Conservation (phyloP, 345 rosid genomes). For the Arabis hirsuta region DNA sequence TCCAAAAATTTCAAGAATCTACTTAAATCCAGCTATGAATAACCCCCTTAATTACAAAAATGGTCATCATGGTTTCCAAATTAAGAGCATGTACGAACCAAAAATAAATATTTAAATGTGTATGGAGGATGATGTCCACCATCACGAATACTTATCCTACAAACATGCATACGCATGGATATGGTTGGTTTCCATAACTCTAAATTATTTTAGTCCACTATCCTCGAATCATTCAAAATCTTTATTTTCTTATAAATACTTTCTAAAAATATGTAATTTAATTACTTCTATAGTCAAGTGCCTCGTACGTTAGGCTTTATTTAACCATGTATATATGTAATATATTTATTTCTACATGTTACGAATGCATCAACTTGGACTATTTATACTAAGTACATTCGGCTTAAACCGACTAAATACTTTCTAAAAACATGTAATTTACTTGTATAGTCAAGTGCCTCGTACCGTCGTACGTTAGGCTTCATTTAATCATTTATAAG, state of each 20-base stretch:
- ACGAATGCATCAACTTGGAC: neutral
- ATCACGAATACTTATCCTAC: slow-evolving; percentile 28
- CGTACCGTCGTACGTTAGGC: slow-evolving; percentile 34
- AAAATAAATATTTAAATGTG: slow-evolving; percentile 11
- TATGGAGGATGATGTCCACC: slow-evolving; percentile 35
- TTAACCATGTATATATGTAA: too few species aligned
- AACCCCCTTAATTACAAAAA: neutral
- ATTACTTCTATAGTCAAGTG: slow-evolving; percentile 10
- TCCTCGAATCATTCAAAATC: slow-evolving; percentile 3
- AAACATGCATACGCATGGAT: slow-evolving; percentile 38
- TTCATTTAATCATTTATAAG: too few species aligned
- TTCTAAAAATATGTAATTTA: neutral
- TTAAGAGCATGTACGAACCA: slow-evolving; percentile 9
- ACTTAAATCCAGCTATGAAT: too few species aligned
- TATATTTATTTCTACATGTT: too few species aligned
- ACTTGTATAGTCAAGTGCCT: slow-evolving; percentile 22
- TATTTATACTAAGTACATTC: slow-evolving; percentile 5
- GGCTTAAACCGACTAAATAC: slow-evolving; percentile 8
- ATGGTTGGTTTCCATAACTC: slow-evolving; percentile 25
- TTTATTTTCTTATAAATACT: neutral
- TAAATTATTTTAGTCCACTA: slow-evolving; percentile 15
- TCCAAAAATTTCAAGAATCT: too few species aligned
- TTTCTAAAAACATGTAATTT: neutral
- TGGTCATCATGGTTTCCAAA: neutral
- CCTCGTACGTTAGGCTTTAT: slow-evolving; percentile 33